Conservation (phyloP, 768 basidiomycete genomes). For the Ramaria sp. region DNA sequence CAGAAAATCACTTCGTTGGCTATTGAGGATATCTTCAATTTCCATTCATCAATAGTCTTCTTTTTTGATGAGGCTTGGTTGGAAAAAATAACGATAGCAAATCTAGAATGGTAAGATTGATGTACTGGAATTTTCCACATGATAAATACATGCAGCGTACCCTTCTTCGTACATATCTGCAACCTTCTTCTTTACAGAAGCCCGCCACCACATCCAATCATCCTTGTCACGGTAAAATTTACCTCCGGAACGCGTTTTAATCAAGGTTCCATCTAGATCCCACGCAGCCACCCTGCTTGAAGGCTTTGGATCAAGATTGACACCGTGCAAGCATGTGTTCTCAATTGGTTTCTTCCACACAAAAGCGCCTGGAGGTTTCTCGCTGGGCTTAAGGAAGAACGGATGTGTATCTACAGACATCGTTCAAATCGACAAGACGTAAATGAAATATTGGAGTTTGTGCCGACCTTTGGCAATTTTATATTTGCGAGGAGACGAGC, state of each 20-base stretch:
- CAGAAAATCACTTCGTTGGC: slow-evolving; percentile 30
- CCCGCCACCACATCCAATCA: slow-evolving; percentile 70
- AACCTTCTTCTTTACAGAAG: slow-evolving; percentile 50
- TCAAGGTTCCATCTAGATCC: slow-evolving; percentile 83
- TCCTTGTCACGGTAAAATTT: slow-evolving; percentile 33
- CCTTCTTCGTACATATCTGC: slow-evolving; percentile 47
- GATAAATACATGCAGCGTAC: slow-evolving; percentile 26
- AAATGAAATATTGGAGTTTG: background rate
- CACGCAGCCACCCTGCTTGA: slow-evolving; percentile 62
- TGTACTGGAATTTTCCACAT: background rate
- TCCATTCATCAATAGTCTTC: slow-evolving; percentile 50
- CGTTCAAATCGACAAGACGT: background rate
- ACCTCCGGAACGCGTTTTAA: slow-evolving; percentile 29
- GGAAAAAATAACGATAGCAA: slow-evolving; percentile 63
- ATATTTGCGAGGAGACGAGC: background rate
- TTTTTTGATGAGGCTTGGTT: slow-evolving; percentile 56
- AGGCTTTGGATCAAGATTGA: slow-evolving; percentile 28
- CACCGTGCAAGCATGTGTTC: slow-evolving; percentile 25
- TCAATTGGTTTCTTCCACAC: background rate
- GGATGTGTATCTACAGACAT: background rate
- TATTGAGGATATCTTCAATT: slow-evolving; percentile 61
- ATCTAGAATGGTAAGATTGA: slow-evolving; percentile 27
- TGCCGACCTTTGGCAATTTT: background rate
- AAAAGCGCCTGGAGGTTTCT: background rate
- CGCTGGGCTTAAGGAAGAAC: slow-evolving; percentile 2